These are phyloP conservation scores for Zymoseptoria tritici DNA, from an alignment of 2,329 filamentous ascomycete species.

Conservation along the genomic window DNA sequence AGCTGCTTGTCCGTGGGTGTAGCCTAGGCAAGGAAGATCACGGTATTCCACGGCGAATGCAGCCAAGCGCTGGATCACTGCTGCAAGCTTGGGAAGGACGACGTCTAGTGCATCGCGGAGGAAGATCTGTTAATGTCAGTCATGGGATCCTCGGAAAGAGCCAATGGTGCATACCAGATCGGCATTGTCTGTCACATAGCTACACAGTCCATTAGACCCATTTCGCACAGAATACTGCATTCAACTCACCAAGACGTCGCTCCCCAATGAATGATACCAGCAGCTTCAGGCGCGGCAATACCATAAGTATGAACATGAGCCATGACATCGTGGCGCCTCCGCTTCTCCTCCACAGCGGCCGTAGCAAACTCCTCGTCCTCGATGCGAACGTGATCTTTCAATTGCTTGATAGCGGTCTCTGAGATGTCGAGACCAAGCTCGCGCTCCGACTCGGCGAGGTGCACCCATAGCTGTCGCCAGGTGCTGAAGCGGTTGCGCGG, in stretches of 20 bases:
- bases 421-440: slow-evolving; percentile 72
- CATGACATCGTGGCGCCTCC: slow-evolving; percentile 44
- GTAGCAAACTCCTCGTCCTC: slow-evolving; percentile 42
- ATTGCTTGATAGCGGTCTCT: slow-evolving; percentile 49
- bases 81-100: slow-evolving; percentile 70
- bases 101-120: slow-evolving; percentile 67
- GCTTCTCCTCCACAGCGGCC: slow-evolving; percentile 44
- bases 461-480: slow-evolving; percentile 81
- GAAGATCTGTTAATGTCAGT: slow-evolving; percentile 46
- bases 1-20: slow-evolving; percentile 64
- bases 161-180: slow-evolving; percentile 45
- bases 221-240: not conserved
- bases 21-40: slow-evolving; percentile 63
- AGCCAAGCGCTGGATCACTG: slow-evolving; percentile 66
- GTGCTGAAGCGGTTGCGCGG: slow-evolving; percentile 65
- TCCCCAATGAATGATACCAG: slow-evolving; percentile 75
- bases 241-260: slow-evolving; percentile 46
- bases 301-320: slow-evolving; percentile 57
- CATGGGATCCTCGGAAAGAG: not conserved
- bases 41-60: slow-evolving; percentile 68
- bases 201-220: not conserved
- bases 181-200: slow-evolving; percentile 63
- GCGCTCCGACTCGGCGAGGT: slow-evolving; percentile 73
- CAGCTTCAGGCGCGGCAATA: slow-evolving; percentile 63
- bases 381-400: slow-evolving; percentile 39